Percentiles rank a stretch among this genome's conserved stretches.
Evolutionary conservation across 192 early-diverging fungal species (phyloP).

Genomic region (Spizellomyces sp.): DNA sequence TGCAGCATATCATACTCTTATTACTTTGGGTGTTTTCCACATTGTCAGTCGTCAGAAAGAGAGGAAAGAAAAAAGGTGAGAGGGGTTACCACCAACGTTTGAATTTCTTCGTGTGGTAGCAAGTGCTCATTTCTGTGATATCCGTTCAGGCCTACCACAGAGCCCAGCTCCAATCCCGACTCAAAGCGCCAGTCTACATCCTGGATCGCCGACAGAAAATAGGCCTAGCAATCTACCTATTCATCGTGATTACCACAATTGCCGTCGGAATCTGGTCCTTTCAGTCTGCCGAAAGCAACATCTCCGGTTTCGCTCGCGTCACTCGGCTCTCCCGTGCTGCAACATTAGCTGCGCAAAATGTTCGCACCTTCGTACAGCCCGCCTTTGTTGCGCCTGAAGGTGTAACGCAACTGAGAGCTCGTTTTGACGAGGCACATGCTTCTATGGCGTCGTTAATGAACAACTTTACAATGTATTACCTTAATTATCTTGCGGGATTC

Average conservation of each 20-base stretch:
- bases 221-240: slow-evolving; percentile 9
- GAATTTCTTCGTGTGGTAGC: too few species aligned
- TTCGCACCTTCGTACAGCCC: neutral
- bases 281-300: neutral
- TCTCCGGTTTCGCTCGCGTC: slow-evolving; percentile 16
- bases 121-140: too few species aligned
- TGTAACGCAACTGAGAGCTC: too few species aligned
- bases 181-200: slow-evolving; percentile 22
- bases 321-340: slow-evolving; percentile 15
- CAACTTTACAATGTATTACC: slow-evolving; percentile 5
- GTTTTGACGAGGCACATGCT: neutral
- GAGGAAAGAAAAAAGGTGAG: neutral
- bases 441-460: neutral
- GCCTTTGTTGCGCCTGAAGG: neutral
- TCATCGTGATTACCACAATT: slow-evolving; percentile 12
- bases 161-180: slow-evolving; percentile 23
- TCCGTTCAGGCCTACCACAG: slow-evolving; percentile 5
- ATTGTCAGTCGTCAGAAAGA: neutral
- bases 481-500: slow-evolving; percentile 19
- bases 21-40: too few species aligned
- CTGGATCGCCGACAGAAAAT: slow-evolving; percentile 19
- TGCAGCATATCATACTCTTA: neutral
- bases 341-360: neutral
- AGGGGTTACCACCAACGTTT: too few species aligned
- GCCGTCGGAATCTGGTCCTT: slow-evolving; percentile 20